Evolutionary conservation across 108 stramenopile species (phyloP), one percentile per base, ranked within the genome.

Genomic region (Cyclotella baltica): DNA sequence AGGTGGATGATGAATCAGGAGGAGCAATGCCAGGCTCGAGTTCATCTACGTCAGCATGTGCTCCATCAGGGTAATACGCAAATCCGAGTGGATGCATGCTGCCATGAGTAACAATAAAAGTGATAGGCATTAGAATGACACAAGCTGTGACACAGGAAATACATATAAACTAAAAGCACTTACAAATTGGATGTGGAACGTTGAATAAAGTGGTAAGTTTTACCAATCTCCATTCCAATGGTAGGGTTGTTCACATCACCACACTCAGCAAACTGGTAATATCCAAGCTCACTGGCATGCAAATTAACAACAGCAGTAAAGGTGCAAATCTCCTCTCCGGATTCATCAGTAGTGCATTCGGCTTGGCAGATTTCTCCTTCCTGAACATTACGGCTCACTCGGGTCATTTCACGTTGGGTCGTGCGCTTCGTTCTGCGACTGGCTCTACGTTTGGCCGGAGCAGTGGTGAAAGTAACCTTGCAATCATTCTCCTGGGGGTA

Each of bases 61-160:
- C 75, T 5, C 75, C 75, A 51, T 76, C 75, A 18, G 75, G 65
- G 28, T 68, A 58, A 20, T 76, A 76, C 8, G 93, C 89, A 59
- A 97, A 96, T 30, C 97, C 97, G 15, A 97, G 50, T 29, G 92
- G 93, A 70, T 97, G 97, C 66, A 62, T 62, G 33, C 59, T 62
- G 25, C 1, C 1, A 23, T 27, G 25, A 55, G 10, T 10, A 25
- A 33, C n/a, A 1, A 8, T 33, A 4, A 35, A 2, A 5, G 11
- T 3, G 13, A 62, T 2, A 19, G 30, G 1, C 10, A 62, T 62
- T 33, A 33, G n/a, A 1, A 33, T 16, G 27, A 57, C 20, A 2
- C 11, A 25, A 33, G 30, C 31, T 62, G 1, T 29, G 0, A 6
- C 20, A 34, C 31, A 0, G 16, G 1, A 33, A 35, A 35, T 11